Conservation (phyloP, 176 grass and related monocot genomes). For the Ampelocalamus luodianensis region DNA sequence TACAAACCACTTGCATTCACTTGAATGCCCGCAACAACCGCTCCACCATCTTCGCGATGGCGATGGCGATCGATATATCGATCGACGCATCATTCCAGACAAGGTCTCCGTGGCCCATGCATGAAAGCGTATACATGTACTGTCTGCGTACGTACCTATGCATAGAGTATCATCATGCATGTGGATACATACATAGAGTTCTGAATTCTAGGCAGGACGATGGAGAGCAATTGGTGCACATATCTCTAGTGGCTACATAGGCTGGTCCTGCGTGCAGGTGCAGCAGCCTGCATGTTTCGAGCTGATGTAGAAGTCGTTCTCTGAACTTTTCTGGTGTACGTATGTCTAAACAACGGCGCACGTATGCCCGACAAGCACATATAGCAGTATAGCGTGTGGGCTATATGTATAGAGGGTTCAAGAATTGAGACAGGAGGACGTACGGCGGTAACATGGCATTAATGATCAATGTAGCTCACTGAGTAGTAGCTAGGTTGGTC, state of each 20-base stretch:
- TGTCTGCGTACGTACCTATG: neutral
- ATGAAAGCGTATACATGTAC: neutral
- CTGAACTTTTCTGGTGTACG: neutral
- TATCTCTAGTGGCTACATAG: neutral
- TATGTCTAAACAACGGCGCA: neutral
- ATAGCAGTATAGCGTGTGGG: neutral
- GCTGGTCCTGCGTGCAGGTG: neutral
- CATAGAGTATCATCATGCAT: too few relatives aligned
- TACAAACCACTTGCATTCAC: neutral
- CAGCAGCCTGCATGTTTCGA: neutral
- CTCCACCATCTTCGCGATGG: neutral
- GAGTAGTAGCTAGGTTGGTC: neutral
- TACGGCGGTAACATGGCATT: neutral
- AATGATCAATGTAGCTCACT: neutral
- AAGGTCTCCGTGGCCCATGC: neutral
- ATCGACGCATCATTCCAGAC: neutral
- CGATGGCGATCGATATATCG: neutral
- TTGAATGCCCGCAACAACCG: constrained; percentile 23
- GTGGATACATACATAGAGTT: neutral
- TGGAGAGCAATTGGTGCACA: neutral
- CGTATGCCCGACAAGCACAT: neutral
- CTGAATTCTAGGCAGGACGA: neutral
- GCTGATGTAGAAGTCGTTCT: neutral
- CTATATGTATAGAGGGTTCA: neutral
- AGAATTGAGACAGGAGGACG: neutral